Base-by-base conservation (phyloP, 176 grass and related monocot genomes). In the Poa annua region DNA sequence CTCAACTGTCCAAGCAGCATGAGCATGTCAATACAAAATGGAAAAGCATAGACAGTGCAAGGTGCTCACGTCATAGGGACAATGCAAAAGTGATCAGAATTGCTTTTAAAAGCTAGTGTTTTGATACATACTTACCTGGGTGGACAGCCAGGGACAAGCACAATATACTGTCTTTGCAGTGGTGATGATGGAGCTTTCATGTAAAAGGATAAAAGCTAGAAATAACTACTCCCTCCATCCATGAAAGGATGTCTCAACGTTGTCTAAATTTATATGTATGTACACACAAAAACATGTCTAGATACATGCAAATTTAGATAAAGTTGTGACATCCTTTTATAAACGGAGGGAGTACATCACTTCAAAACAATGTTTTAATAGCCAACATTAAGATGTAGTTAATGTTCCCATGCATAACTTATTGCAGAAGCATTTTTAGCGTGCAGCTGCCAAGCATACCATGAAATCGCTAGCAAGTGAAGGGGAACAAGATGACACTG, bases 11-110 rank as follows among this genome's bases (percentile, higher is more conserved):
- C 74, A 89, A 82, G 25, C 83, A 78, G 72, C 25, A 22, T 82
- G 50, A 77, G 72, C 64, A 42, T 86, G 35, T 72, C 35, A 82
- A 82, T 82, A 77, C 57, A 86, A 86, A 86, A 78, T 53, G 44
- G 42, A 82, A 82, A 86, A 17, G 47, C 47, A 72, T 45, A 75
- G 41, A 29, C 24, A 77, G 71, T 83, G 42, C 66, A 67, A 75
- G 57, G 53, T 71, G 70, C 41, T 80, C 59, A 81, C 71, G 51
- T 79, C 85, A 76, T 24, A 71, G 78, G 52, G 89, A 36, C 61
- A 77, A 54, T 62, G 11, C 61, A 76, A 69, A 69, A 55, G 55
- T 73, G 35, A 29, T n/a, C 60, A 73, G 17, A 80, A 66, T 66
- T 80, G 62, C 45, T 80, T 80, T 64, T 36, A 57, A 90, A 74